A percentile compares a stretch with the other conserved stretches of the same genome.
Conservation (phyloP, 176 grass and related monocot genomes). For the Triticum timopheevii region DNA sequence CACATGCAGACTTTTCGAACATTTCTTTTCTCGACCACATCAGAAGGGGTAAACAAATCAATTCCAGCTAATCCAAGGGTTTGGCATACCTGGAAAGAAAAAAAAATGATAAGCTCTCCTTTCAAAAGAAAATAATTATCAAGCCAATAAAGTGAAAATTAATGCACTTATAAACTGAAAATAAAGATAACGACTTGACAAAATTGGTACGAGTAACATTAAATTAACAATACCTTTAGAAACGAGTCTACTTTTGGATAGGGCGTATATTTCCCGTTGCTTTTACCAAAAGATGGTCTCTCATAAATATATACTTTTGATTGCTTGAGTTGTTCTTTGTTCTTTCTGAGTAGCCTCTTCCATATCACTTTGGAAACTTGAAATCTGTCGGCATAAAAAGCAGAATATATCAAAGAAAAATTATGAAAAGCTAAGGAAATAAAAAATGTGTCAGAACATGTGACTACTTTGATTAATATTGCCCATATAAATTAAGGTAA, state of each 20-base stretch:
- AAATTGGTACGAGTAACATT: neutral
- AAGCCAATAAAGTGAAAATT: neutral
- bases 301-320: constrained; percentile 83
- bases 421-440: constrained; percentile 2
- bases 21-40: constrained; percentile 91
- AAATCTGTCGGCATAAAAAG: constrained; percentile 49
- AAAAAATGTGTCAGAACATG: constrained; percentile 2
- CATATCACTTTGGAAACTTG: constrained; percentile 89
- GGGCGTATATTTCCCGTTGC: constrained; percentile 61
- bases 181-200: neutral
- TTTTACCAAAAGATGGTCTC: constrained; percentile 62
- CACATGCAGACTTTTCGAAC: constrained; percentile 84
- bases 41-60: constrained; percentile 88
- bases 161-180: neutral
- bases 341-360: constrained; percentile 79
- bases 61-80: constrained; percentile 77
- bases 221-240: constrained; percentile 63
- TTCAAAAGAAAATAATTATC: constrained; percentile 6
- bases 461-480: neutral
- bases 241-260: constrained; percentile 92
- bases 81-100: constrained; percentile 75
- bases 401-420: neutral
- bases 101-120: neutral
- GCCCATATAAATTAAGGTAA: neutral
- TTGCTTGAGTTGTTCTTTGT: constrained; percentile 62